Conservation (phyloP, 352 stramenopile genomes). For the Globisporangium heterothallicum region DNA sequence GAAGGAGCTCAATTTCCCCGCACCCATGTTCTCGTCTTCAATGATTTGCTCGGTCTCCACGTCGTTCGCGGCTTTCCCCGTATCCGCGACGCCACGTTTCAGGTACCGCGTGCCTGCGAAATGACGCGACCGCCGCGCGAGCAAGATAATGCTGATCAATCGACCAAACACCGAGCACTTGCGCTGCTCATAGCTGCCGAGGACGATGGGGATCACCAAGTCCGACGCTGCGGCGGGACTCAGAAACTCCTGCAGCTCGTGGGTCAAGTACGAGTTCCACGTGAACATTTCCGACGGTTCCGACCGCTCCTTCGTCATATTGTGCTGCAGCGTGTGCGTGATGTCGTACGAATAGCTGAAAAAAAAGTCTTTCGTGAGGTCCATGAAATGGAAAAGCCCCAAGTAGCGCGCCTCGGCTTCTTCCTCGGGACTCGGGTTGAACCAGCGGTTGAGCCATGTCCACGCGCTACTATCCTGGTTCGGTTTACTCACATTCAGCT, state of each 20-base stretch:
- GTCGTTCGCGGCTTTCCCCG: conserved; percentile 99
- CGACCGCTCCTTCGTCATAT: conserved; percentile 88
- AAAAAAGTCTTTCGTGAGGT: conserved; percentile 99
- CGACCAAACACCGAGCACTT: conserved; percentile 95
- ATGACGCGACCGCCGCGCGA: conserved; percentile 95
- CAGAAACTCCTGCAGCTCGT: conserved; percentile 87
- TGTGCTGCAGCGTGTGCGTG: conserved; percentile 96
- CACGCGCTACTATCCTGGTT: conserved; percentile 48
- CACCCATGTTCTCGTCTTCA: conserved; percentile 84
- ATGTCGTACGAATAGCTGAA: conserved; percentile 99
- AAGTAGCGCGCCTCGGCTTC: conserved; percentile 90
- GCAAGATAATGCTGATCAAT: conserved; percentile 93
- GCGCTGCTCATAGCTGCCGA: conserved; percentile 96
- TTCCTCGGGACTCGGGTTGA: conserved; percentile 79
- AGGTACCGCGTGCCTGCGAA: conserved; percentile 99
- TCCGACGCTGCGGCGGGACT: conserved; percentile 81
- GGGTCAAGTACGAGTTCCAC: conserved; percentile 97
- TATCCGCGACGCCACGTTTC: conserved; percentile 95
- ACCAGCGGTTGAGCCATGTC: conserved; percentile 75
- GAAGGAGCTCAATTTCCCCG: conserved; percentile 93
- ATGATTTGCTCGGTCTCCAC: conserved; percentile 98
- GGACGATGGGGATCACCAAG: conserved; percentile 86
- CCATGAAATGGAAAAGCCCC: conserved; percentile 97
- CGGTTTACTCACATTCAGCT: conserved; percentile 74
- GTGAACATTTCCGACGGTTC: conserved; percentile 93